A percentile compares a stretch with the other conserved stretches of the same genome.
Conservation (phyloP, 139 green algal genomes). For the Desmodesmus armatus region DNA sequence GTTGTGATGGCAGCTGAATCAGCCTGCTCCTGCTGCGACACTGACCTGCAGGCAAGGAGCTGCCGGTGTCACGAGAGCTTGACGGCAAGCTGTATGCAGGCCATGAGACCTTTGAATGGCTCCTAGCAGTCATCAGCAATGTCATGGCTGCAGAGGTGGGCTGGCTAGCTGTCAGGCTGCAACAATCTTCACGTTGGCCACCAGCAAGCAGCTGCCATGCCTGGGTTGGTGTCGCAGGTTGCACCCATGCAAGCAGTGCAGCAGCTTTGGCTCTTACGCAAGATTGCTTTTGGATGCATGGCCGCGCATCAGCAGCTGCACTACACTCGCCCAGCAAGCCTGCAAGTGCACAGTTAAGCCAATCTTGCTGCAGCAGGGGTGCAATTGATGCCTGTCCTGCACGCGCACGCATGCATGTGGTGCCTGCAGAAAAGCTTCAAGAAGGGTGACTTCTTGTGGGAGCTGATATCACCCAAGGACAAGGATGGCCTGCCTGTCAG, state of each 20-base stretch:
- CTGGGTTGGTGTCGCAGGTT: too few relatives aligned
- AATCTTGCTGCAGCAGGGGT: background rate
- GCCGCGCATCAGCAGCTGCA: too few relatives aligned
- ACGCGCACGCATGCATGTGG: background rate
- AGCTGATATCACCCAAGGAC: slow-evolving; percentile 81
- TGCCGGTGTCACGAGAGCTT: slow-evolving; percentile 45
- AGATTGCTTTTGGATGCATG: too few relatives aligned
- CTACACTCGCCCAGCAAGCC: too few relatives aligned
- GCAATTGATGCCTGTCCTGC: background rate
- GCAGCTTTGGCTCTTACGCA: too few relatives aligned
- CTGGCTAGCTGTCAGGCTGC: too few relatives aligned
- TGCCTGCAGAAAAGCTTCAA: slow-evolving; percentile 53
- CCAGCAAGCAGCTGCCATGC: too few relatives aligned
- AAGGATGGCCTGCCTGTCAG: slow-evolving; percentile 61
- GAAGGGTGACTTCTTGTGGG: slow-evolving; percentile 73
- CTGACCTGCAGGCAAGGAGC: slow-evolving; percentile 1
- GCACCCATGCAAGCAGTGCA: too few relatives aligned
- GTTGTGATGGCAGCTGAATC: background rate
- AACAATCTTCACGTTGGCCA: too few relatives aligned
- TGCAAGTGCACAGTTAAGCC: too few relatives aligned
- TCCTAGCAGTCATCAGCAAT: slow-evolving; percentile 63
- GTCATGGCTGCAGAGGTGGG: slow-evolving; percentile 56
- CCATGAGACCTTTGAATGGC: slow-evolving; percentile 74
- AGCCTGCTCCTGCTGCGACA: too few relatives aligned
- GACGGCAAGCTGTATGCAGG: slow-evolving; percentile 65